These are phyloP conservation scores for Schizosaccharomyces lindneri DNA, from an alignment of 805 yeast genomes.

Conservation along the genomic window DNA sequence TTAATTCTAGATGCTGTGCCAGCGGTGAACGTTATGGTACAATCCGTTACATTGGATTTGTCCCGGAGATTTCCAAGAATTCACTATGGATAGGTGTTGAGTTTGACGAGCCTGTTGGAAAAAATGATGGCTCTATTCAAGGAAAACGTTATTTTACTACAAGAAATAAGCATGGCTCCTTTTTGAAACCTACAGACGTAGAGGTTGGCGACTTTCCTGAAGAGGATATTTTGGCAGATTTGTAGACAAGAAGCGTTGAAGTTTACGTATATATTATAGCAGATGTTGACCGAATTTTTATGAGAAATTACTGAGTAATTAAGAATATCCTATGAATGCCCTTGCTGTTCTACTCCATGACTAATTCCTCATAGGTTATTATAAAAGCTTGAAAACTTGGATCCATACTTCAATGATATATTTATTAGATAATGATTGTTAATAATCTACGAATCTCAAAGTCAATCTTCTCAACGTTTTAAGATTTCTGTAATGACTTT, in stretches of 20 bases:
- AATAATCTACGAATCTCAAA: too few relatives aligned
- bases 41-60: constrained; percentile 44
- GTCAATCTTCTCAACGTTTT: too few relatives aligned
- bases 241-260: neutral
- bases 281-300: too few relatives aligned
- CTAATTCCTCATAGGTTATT: too few relatives aligned
- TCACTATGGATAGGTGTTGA: constrained; percentile 58
- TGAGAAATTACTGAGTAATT: too few relatives aligned
- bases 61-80: constrained; percentile 28
- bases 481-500: too few relatives aligned
- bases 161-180: constrained; percentile 39
- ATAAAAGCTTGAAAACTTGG: too few relatives aligned
- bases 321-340: too few relatives aligned
- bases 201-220: constrained; percentile 46
- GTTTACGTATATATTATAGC: too few relatives aligned
- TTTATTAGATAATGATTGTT: too few relatives aligned
- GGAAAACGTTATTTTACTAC: constrained; percentile 37
- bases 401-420: too few relatives aligned
- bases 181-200: constrained; percentile 44
- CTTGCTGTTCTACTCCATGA: too few relatives aligned
- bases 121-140: constrained; percentile 53
- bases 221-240: constrained; percentile 17
- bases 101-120: constrained; percentile 68
- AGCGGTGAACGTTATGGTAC: constrained; percentile 34
- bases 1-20: constrained; percentile 28